These are phyloP conservation scores for Pueraria montana DNA, from an alignment of 306 rosid genomes.

Conservation along the genomic window DNA sequence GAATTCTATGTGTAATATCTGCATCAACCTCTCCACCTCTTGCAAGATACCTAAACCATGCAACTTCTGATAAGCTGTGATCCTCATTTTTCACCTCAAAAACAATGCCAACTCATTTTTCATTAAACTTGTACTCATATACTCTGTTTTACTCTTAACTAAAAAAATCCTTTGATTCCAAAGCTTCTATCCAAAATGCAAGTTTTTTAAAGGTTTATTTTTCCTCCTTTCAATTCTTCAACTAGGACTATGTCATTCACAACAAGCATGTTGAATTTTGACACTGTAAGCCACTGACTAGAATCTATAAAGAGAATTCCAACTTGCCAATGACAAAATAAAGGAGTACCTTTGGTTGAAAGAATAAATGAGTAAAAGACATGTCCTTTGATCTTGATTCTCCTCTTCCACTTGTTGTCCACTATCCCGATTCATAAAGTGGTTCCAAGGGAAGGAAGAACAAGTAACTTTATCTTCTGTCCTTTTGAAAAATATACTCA, in stretches of 20 bases:
- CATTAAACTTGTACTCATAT: background rate
- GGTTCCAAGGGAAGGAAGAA: constrained; percentile 55
- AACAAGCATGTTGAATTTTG: constrained; percentile 41
- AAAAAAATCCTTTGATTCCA: background rate
- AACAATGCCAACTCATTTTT: background rate
- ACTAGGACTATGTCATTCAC: background rate
- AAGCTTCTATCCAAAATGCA: background rate
- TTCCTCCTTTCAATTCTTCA: background rate
- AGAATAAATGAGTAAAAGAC: constrained; percentile 40
- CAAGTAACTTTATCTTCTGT: constrained; percentile 59
- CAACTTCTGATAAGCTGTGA: background rate
- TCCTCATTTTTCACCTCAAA: background rate
- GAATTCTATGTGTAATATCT: background rate
- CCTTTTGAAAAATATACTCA: constrained; percentile 67
- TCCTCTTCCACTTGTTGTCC: constrained; percentile 55
- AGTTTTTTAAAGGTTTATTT: background rate
- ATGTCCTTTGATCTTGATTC: constrained; percentile 62
- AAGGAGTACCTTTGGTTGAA: constrained; percentile 57
- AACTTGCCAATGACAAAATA: constrained; percentile 50
- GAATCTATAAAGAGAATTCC: constrained; percentile 48
- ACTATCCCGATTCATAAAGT: constrained; percentile 56
- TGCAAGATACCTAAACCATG: background rate
- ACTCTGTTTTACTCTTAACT: background rate
- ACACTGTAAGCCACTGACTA: constrained; percentile 40
- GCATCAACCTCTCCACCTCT: background rate